Conservation (phyloP, 192 early-diverging fungal species). For the Allomyces macrogynus region DNA sequence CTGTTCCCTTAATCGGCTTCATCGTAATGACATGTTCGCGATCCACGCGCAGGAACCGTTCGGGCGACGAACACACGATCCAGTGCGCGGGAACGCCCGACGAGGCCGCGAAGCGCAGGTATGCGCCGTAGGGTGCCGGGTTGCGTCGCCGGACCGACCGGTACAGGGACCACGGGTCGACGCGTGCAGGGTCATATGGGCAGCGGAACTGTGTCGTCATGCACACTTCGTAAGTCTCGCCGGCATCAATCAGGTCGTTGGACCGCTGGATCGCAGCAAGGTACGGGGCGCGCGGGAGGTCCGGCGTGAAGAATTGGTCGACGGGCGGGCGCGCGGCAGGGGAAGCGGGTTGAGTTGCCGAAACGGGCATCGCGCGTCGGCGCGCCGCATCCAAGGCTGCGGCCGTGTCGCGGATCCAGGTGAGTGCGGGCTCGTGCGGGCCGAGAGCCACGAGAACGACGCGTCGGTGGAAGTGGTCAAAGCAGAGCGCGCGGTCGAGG, state of each 20-base stretch:
- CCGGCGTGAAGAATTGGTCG: slow-evolving; percentile 12
- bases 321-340: neutral
- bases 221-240: slow-evolving; percentile 92
- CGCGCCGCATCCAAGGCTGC: slow-evolving; percentile 5
- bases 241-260: slow-evolving; percentile 42
- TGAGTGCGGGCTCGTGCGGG: slow-evolving; percentile 3
- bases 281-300: slow-evolving; percentile 24
- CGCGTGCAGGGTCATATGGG: neutral
- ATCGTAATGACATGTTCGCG: slow-evolving; percentile 43
- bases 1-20: slow-evolving; percentile 93
- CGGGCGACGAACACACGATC: slow-evolving; percentile 31
- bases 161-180: slow-evolving; percentile 32
- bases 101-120: slow-evolving; percentile 27
- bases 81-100: neutral
- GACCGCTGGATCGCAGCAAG: slow-evolving; percentile 31
- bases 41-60: slow-evolving; percentile 48
- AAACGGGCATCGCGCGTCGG: no score
- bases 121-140: slow-evolving; percentile 71
- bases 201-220: slow-evolving; percentile 63
- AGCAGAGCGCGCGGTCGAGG: slow-evolving; percentile 48
- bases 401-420: slow-evolving; percentile 8
- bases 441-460: slow-evolving; percentile 19
- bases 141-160: slow-evolving; percentile 41
- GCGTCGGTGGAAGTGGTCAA: slow-evolving; percentile 33
- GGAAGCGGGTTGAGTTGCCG: no score